phyloP scores from a whole-genome alignment of 176 grass and related monocot genomes.

The Hyparrhenia diplandra region DNA sequence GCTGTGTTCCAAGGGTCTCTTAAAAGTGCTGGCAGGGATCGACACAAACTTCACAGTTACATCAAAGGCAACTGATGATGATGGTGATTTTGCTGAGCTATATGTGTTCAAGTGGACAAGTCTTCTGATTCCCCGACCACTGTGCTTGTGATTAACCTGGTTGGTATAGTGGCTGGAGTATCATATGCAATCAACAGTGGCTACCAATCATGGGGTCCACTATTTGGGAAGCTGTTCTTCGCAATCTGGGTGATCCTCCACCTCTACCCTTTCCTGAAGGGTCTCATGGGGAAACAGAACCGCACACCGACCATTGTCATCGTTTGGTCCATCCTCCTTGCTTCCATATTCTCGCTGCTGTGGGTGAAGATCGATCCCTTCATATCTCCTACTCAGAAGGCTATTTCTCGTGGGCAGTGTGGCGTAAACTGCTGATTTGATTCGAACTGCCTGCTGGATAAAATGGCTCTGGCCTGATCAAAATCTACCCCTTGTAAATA shows the following conservation, averaged over 20 bases:
- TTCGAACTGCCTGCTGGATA: background rate
- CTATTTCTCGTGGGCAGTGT: conserved; percentile 41
- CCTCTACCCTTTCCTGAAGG: conserved; percentile 83
- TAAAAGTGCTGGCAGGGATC: conserved; percentile 74
- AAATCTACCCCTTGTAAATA: conserved; percentile 30
- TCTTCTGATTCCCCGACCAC: conserved; percentile 76
- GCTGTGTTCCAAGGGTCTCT: conserved; percentile 78
- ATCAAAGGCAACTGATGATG: conserved; percentile 66
- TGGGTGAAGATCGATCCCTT: conserved; percentile 87
- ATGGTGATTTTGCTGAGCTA: conserved; percentile 72
- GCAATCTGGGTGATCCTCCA: conserved; percentile 93
- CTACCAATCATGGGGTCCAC: conserved; percentile 79
- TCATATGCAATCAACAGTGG: conserved; percentile 83
- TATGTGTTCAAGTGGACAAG: conserved; percentile 83
- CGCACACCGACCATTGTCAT: conserved; percentile 80
- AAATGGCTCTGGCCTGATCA: background rate
- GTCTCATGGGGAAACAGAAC: conserved; percentile 75
- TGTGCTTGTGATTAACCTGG: conserved; percentile 68
- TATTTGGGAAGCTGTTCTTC: conserved; percentile 86
- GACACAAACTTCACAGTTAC: conserved; percentile 86
- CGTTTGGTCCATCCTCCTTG: conserved; percentile 81
- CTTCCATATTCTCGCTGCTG: conserved; percentile 78
- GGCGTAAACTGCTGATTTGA: conserved; percentile 69
- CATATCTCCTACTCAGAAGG: conserved; percentile 48
- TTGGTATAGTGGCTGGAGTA: conserved; percentile 76